Percentiles rank a stretch among this genome's conserved stretches.
phyloP scores from a whole-genome alignment of 176 grass and related monocot genomes.

The Carex scoparia region DNA sequence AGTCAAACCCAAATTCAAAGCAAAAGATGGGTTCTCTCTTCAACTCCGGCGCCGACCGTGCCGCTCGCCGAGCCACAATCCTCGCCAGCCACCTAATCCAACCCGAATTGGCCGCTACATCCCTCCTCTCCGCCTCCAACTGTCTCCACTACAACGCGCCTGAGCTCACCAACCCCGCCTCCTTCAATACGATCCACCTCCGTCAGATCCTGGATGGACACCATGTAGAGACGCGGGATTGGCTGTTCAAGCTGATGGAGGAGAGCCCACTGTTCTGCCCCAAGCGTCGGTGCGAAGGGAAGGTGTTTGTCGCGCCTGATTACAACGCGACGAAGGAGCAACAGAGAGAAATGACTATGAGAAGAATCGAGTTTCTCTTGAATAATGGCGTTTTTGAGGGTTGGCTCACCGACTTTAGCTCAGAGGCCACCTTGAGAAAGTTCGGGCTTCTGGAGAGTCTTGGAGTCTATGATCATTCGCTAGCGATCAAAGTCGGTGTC shows the following conservation, averaged over 20 bases:
- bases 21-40: background rate
- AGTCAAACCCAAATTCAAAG: background rate
- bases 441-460: constrained; percentile 58
- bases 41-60: constrained; percentile 17
- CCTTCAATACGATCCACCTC: constrained; percentile 38
- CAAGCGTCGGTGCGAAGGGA: constrained; percentile 25
- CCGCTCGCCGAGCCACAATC: constrained; percentile 29
- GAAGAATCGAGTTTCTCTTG: constrained; percentile 45
- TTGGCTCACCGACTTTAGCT: constrained; percentile 50
- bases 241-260: constrained; percentile 59
- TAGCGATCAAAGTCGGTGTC: constrained; percentile 66
- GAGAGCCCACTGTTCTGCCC: constrained; percentile 64
- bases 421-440: constrained; percentile 36
- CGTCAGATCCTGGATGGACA: constrained; percentile 55
- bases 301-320: constrained; percentile 54
- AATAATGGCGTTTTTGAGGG: constrained; percentile 52
- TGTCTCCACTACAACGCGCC: constrained; percentile 55
- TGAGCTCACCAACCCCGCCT: constrained; percentile 37
- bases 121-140: constrained; percentile 17
- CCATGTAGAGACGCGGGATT: constrained; percentile 51
- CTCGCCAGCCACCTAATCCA: constrained; percentile 38
- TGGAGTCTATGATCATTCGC: constrained; percentile 66
- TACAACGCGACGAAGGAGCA: constrained; percentile 63
- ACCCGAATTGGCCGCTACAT: background rate
- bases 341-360: constrained; percentile 64